Conservation (phyloP, 2,329 filamentous ascomycete genomes). For the Didymosphaeria variabile region DNA sequence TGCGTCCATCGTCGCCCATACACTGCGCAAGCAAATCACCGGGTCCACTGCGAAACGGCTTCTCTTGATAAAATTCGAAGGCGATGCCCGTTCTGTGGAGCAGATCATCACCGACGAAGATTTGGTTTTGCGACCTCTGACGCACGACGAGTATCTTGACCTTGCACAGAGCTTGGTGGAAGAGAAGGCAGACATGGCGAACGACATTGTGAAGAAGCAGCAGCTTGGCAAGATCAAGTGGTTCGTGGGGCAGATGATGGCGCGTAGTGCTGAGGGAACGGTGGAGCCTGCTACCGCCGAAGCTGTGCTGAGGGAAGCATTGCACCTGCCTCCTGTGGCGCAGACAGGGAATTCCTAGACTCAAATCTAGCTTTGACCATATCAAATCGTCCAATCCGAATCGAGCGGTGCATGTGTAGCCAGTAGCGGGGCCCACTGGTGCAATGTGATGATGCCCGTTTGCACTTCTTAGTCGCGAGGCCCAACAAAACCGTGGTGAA, state of each 20-base stretch:
- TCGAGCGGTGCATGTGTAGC: neutral
- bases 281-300: conserved; percentile 69
- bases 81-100: conserved; percentile 58
- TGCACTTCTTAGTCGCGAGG: neutral
- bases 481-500: conserved; percentile 6
- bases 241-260: conserved; percentile 75
- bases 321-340: conserved; percentile 38
- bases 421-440: neutral
- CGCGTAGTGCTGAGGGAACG: conserved; percentile 66
- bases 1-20: conserved; percentile 53
- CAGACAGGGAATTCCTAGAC: conserved; percentile 7
- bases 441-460: conserved; percentile 4
- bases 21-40: conserved; percentile 57
- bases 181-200: conserved; percentile 65
- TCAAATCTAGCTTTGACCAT: neutral
- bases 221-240: conserved; percentile 73
- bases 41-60: conserved; percentile 68
- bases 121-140: conserved; percentile 64
- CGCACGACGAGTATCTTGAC: conserved; percentile 63
- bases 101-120: conserved; percentile 66
- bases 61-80: conserved; percentile 64
- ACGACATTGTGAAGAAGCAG: conserved; percentile 66
- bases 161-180: conserved; percentile 64
- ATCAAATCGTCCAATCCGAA: neutral
- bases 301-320: conserved; percentile 60